Evolutionary conservation across 768 basidiomycete genomes (phyloP).

Genomic region (Calocybe indica): DNA sequence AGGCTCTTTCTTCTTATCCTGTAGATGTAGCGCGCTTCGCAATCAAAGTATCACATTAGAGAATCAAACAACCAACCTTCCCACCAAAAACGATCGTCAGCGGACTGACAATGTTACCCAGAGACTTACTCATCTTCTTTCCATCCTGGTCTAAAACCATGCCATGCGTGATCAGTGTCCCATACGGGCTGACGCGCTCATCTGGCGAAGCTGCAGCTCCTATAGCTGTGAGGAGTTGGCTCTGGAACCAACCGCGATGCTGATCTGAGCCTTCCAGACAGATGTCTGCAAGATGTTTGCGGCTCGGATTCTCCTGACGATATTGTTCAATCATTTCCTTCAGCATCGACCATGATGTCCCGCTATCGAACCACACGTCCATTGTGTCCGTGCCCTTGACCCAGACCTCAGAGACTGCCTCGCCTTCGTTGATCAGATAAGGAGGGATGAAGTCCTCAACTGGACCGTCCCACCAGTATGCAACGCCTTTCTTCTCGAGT

Average conservation of each 20-base stretch:
- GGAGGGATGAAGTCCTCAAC: constrained; percentile 77
- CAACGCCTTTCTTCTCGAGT: constrained; percentile 66
- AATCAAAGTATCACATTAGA: constrained; percentile 1
- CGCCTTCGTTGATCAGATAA: constrained; percentile 41
- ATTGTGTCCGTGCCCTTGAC: constrained; percentile 89
- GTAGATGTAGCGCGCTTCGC: background rate
- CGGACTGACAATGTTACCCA: constrained; percentile 89
- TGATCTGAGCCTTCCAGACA: constrained; percentile 96
- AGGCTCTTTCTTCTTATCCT: constrained; percentile 69
- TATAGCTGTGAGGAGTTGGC: constrained; percentile 80
- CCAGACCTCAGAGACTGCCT: constrained; percentile 42
- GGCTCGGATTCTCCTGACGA: constrained; percentile 9
- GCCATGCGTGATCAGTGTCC: constrained; percentile 86
- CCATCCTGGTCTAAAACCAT: constrained; percentile 91
- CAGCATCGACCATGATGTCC: constrained; percentile 88
- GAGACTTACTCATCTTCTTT: constrained; percentile 96
- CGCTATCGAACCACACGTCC: constrained; percentile 99
- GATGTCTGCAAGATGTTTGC: constrained; percentile 63
- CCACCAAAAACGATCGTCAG: constrained; percentile 76
- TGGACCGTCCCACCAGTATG: constrained; percentile 91
- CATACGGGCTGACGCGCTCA: constrained; percentile 52
- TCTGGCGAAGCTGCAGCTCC: constrained; percentile 33
- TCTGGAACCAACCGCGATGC: constrained; percentile 99
- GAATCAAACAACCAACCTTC: constrained; percentile 38
- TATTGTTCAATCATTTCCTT: constrained; percentile 20